Conservation (phyloP, 352 stramenopile species). For the Globisporangium radiosum region DNA sequence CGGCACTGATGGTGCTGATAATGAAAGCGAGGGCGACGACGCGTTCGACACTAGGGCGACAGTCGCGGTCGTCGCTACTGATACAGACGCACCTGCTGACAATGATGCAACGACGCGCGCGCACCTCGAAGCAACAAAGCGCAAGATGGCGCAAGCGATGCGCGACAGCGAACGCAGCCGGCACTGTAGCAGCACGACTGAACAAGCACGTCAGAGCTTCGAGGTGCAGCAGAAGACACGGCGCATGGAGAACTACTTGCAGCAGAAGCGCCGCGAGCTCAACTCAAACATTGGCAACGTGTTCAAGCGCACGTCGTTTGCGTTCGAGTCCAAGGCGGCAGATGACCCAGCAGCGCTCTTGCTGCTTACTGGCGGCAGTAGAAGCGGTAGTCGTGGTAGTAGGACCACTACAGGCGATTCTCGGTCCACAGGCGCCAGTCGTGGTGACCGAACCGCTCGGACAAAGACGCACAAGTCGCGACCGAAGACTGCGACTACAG, state of each 20-base stretch:
- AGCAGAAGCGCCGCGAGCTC: constrained; percentile 62
- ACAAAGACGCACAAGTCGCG: background rate
- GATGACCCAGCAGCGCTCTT: constrained; percentile 6
- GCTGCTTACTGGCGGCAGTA: background rate
- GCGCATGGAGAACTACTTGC: constrained; percentile 63
- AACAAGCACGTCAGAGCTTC: constrained; percentile 24
- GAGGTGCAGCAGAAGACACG: constrained; percentile 40
- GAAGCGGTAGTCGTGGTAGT: background rate
- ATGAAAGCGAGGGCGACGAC: background rate
- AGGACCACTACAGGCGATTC: background rate
- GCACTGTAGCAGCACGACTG: constrained; percentile 19
- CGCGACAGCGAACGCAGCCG: constrained; percentile 20
- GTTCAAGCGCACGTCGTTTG: constrained; percentile 58
- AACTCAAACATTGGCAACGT: constrained; percentile 65
- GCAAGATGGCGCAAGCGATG: constrained; percentile 44
- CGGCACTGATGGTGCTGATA: background rate
- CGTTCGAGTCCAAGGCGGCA: constrained; percentile 20
- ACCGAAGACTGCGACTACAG: background rate
- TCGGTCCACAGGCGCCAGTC: background rate
- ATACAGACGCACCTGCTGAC: background rate
- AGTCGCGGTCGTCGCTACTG: too few relatives aligned
- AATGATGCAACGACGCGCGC: constrained; percentile 14
- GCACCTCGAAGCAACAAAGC: constrained; percentile 41
- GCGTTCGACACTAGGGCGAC: background rate
- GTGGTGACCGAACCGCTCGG: too few relatives aligned